Base-by-base conservation (phyloP, 108 stramenopile genomes). In the Bacterosira constricta region DNA sequence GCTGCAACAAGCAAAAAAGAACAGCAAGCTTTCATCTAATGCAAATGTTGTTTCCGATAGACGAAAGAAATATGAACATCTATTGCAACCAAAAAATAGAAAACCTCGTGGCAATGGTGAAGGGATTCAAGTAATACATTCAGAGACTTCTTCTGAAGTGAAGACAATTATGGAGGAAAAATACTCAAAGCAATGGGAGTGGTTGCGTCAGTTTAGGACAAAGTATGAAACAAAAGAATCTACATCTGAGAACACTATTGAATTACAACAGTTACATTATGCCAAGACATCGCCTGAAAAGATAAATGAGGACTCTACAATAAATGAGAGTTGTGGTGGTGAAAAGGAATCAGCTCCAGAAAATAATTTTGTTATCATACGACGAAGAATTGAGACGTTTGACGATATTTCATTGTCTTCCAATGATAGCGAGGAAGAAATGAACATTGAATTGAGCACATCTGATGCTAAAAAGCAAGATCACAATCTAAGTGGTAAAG, bases 351-450 rank as follows among this genome's bases (percentile, higher is more conserved):
- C 9, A 49, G 39, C 37, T 12, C 11, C 38, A 15, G 32, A 69
- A 31, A 29, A 39, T 21, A 6, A 0, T 41, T 54, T 63, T 42
- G 41, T 63, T 3, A 56, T 63, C 27, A 21, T 62, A 37, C 71
- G 62, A 9, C 62, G 61, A 9, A 73, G 32, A 31, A 45, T 54
- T 18, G 62, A 63, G n/a, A 53, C 52, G 29, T 56, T 66, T 34
- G 65, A 66, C 39, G 65, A 66, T 6, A 54, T 66, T 7, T 66
- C 65, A 0, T 39, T 73, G 53, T 73, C 71, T n/a, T 73, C 71
- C 10, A 6, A 41, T 44, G 71, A 72, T 13, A 42, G 34, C n/a
- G 46, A 45, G 44, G n/a, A 32, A 23, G 71, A 63, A 31, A 39
- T 66, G 65, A n/a, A 66, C n/a, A 37, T 53, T 23, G 17, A 29